Evolutionary conservation across 192 early-diverging fungal species (phyloP), one percentile per base, ranked within the genome.

Genomic region (Entrophospora sp.): DNA sequence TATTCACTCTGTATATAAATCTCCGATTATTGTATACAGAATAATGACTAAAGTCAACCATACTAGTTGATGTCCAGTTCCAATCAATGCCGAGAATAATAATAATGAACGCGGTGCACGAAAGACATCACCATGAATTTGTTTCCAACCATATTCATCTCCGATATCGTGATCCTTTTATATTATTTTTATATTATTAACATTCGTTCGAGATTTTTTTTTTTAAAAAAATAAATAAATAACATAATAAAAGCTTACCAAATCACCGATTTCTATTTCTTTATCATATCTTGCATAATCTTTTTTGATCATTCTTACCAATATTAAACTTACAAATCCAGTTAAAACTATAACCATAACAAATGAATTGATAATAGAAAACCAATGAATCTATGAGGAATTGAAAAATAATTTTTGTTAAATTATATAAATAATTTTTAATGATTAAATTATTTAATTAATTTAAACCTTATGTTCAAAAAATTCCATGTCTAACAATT

Each of bases 121-220:
- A 73, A 93, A 93, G 8, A 93, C 90, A 69, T 93, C 91, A 14
- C 87, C 88, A 46, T 93, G 91, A 6, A 93, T 82, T 71, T 87
- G 88, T 69, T 92, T 93, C 91, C 91, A 93, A 4, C 91, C 91
- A 77, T 85, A 92, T 37, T 93, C 91, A 64, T 92, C 91, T 6
- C 83, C 86, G 14, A 90, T 68, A 66, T 90, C 86, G 27, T 82
- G 76, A 57, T 88, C 87, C 75, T 80, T 59, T n/a, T n/a, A n/a
- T n/a, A n/a, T n/a, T n/a, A n/a, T n/a, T n/a, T n/a, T n/a, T n/a
- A n/a, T n/a, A n/a, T n/a, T n/a, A n/a, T n/a, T n/a, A n/a, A n/a
- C n/a, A n/a, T n/a, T n/a, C n/a, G n/a, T n/a, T n/a, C n/a, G n/a
- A n/a, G n/a, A n/a, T n/a, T n/a, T n/a, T n/a, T n/a, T n/a, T n/a